phyloP scores from a whole-genome alignment of 2,329 filamentous ascomycete genomes.

The Aspergillus sp. region DNA sequence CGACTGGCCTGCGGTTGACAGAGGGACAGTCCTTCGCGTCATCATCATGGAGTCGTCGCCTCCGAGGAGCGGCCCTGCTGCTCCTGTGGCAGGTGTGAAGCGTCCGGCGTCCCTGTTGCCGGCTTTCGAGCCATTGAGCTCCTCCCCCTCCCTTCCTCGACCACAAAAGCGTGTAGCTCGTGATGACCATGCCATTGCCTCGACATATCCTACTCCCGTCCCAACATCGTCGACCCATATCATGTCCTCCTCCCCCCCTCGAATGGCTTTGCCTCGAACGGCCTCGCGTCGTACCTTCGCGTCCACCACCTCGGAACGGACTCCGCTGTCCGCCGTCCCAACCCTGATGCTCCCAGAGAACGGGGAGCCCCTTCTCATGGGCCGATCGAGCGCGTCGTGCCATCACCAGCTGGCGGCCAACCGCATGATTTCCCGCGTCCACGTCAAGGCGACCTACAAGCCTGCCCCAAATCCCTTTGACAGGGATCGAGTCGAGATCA shows the following conservation, averaged over 20 bases:
- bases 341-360: slow-evolving; percentile 75
- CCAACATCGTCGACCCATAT: slow-evolving; percentile 93
- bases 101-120: slow-evolving; percentile 48
- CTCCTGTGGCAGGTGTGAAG: slow-evolving; percentile 42
- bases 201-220: slow-evolving; percentile 86
- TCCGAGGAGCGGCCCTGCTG: slow-evolving; percentile 31
- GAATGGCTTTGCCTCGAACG: slow-evolving; percentile 47
- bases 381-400: slow-evolving; percentile 91
- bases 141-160: slow-evolving; percentile 48
- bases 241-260: slow-evolving; percentile 79
- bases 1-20: slow-evolving; percentile 8
- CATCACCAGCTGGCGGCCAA: slow-evolving; percentile 91
- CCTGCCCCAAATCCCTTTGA: slow-evolving; percentile 65
- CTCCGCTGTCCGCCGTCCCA: slow-evolving; percentile 80
- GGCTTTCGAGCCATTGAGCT: slow-evolving; percentile 49
- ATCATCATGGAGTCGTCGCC: slow-evolving; percentile 41
- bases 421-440: slow-evolving; percentile 86
- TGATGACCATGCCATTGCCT: slow-evolving; percentile 39
- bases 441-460: slow-evolving; percentile 84
- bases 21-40: slow-evolving; percentile 1
- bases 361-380: slow-evolving; percentile 81
- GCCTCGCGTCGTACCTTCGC: slow-evolving; percentile 62
- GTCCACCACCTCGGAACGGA: slow-evolving; percentile 63
- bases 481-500: slow-evolving; percentile 76
- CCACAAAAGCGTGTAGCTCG: slow-evolving; percentile 46